A percentile compares a stretch with the other conserved stretches of the same genome.
These are phyloP conservation scores for Phytophthora aleatoria DNA, from an alignment of 352 stramenopile genomes.

Conservation along the genomic window DNA sequence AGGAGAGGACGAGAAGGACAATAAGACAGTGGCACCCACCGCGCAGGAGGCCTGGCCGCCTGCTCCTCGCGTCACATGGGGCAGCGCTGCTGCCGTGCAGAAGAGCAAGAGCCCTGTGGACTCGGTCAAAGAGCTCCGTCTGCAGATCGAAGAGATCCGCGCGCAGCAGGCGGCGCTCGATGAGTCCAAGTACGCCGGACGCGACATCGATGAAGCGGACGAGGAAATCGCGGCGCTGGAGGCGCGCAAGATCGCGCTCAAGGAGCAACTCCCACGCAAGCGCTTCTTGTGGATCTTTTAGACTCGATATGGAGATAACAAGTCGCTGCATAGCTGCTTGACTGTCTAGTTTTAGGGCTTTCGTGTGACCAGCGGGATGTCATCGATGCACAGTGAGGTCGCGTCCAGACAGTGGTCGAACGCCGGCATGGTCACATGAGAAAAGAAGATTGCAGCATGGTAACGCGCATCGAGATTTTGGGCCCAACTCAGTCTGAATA, in stretches of 20 bases:
- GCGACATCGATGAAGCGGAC: constrained; percentile 82
- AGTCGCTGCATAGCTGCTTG: neutral
- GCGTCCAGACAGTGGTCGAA: neutral
- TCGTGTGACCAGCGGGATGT: neutral
- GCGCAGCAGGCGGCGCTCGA: constrained; percentile 66
- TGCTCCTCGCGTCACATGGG: constrained; percentile 57
- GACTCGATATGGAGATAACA: constrained; percentile 9
- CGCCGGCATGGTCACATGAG: neutral
- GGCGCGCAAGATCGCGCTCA: constrained; percentile 66
- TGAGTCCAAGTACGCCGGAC: constrained; percentile 71
- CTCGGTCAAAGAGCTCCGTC: constrained; percentile 37
- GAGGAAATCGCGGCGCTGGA: constrained; percentile 77
- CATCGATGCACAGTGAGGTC: neutral
- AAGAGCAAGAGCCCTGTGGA: constrained; percentile 25
- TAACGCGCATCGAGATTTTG: neutral
- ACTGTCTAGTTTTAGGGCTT: neutral
- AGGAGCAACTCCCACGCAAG: constrained; percentile 74
- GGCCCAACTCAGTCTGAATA: too few species aligned
- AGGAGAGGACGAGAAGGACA: constrained; percentile 35
- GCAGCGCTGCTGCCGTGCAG: constrained; percentile 33
- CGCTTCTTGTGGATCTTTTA: constrained; percentile 86
- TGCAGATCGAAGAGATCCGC: constrained; percentile 67
- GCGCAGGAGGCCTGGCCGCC: constrained; percentile 48
- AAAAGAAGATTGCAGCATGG: neutral
- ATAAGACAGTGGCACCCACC: constrained; percentile 21